A percentile compares a stretch with the other conserved stretches of the same genome.
phyloP scores from a whole-genome alignment of 331 rosid genomes.

The Ulmus americana region DNA sequence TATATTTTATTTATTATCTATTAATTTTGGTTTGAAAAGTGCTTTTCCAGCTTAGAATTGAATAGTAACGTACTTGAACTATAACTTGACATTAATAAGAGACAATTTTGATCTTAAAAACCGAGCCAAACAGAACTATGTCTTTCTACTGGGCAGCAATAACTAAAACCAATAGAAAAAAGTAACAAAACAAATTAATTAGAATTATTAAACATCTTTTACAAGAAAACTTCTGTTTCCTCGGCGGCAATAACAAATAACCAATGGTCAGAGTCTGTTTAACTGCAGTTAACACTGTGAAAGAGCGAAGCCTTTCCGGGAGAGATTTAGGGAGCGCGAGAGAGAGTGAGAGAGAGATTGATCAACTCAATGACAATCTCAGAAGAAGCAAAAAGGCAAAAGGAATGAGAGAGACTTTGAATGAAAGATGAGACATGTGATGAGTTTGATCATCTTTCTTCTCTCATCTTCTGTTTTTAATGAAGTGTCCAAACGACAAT shows the following conservation, averaged over 20 bases:
- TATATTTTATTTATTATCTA: too few relatives aligned
- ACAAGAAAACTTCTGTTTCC: neutral
- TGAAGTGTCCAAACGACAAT: conserved; percentile 29
- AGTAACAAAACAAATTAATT: neutral
- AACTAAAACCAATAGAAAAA: conserved; percentile 1
- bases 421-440: conserved; percentile 22
- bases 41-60: too few relatives aligned
- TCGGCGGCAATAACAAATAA: conserved; percentile 5
- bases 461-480: conserved; percentile 19
- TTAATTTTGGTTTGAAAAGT: too few relatives aligned
- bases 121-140: conserved; percentile 2
- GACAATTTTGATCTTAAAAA: neutral
- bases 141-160: conserved; percentile 5
- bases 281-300: conserved; percentile 39
- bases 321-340: neutral
- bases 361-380: conserved; percentile 25
- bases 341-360: conserved; percentile 20
- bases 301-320: conserved; percentile 1
- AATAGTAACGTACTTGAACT: neutral
- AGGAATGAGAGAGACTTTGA: conserved; percentile 49
- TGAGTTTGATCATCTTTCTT: neutral
- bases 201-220: neutral
- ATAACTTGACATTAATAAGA: neutral
- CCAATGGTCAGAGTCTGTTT: conserved; percentile 22
- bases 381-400: conserved; percentile 32